Evolutionary conservation across 1,284 basidiomycete species (phyloP).

Genomic region (Leccinum griseonigrum): DNA sequence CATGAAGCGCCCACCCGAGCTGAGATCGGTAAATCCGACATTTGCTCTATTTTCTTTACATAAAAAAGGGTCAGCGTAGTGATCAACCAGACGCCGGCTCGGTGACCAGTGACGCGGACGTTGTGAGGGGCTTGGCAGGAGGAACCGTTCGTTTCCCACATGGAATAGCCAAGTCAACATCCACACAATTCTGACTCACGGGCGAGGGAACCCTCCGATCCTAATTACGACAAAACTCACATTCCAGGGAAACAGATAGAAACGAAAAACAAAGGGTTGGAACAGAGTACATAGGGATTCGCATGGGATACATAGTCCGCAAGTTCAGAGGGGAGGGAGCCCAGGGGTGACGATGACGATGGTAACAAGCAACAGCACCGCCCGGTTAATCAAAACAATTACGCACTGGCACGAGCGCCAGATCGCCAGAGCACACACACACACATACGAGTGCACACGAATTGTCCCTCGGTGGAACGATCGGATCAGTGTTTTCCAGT

Average conservation of each 20-base stretch:
- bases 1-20: not conserved
- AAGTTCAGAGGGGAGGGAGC: constrained; percentile 10
- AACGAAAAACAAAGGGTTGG: not conserved
- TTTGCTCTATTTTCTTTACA: not conserved
- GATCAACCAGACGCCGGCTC: not conserved
- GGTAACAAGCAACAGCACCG: constrained; percentile 16
- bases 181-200: constrained; percentile 15
- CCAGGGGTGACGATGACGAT: constrained; percentile 5
- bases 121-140: not conserved
- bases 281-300: constrained; percentile 27
- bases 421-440: constrained; percentile 22
- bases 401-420: constrained; percentile 17
- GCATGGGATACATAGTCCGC: constrained; percentile 31
- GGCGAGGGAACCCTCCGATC: constrained; percentile 1
- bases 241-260: constrained; percentile 5
- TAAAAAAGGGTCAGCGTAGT: not conserved
- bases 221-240: constrained; percentile 11
- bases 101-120: not conserved
- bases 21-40: not conserved
- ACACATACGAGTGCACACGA: constrained; percentile 19
- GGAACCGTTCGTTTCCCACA: not conserved
- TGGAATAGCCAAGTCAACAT: constrained; percentile 3
- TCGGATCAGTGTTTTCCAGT: constrained; percentile 17
- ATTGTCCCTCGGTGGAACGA: constrained; percentile 24
- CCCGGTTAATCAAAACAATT: constrained; percentile 21